phyloP scores from a whole-genome alignment of 495 filamentous ascomycete genomes.

The Hypoxylon perforatum region DNA sequence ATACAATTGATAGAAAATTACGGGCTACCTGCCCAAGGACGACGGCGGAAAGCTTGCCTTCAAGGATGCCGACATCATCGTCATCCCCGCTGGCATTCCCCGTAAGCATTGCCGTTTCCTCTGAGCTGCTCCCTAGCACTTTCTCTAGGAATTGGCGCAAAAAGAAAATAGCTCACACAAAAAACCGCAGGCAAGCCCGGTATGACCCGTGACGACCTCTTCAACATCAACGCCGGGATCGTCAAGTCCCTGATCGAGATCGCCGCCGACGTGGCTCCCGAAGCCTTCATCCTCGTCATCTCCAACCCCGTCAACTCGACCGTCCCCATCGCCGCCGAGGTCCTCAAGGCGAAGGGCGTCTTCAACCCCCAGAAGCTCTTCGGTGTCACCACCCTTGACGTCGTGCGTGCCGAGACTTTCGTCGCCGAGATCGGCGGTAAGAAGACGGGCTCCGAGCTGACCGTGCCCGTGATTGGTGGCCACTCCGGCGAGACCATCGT shows the following conservation, averaged over 20 bases:
- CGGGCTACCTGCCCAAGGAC: slow-evolving; percentile 88
- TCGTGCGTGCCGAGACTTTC: slow-evolving; percentile 98
- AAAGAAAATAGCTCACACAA: slow-evolving; percentile 25
- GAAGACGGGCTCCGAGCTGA: slow-evolving; percentile 81
- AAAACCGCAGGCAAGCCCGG: slow-evolving; percentile 85
- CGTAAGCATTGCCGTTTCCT: no score
- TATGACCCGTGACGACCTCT: slow-evolving; percentile 99
- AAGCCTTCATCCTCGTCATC: slow-evolving; percentile 94
- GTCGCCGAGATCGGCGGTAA: slow-evolving; percentile 85
- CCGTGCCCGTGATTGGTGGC: slow-evolving; percentile 92
- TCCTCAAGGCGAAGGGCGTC: slow-evolving; percentile 89
- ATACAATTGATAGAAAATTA: slow-evolving; percentile 75
- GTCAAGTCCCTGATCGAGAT: slow-evolving; percentile 87
- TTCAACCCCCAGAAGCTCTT: slow-evolving; percentile 95
- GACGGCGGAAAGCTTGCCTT: slow-evolving; percentile 90
- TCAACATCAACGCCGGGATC: slow-evolving; percentile 97
- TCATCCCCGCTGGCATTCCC: slow-evolving; percentile 98
- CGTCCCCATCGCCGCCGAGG: slow-evolving; percentile 95
- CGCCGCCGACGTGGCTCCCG: slow-evolving; percentile 85
- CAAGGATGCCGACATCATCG: slow-evolving; percentile 90
- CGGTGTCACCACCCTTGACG: slow-evolving; percentile 97
- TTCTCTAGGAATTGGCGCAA: neutral
- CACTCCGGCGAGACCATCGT: slow-evolving; percentile 99
- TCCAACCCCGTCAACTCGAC: slow-evolving; percentile 99
- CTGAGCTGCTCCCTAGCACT: neutral